Evolutionary conservation across 1,284 basidiomycete species (phyloP).

Genomic region (Thecaphora frezii): DNA sequence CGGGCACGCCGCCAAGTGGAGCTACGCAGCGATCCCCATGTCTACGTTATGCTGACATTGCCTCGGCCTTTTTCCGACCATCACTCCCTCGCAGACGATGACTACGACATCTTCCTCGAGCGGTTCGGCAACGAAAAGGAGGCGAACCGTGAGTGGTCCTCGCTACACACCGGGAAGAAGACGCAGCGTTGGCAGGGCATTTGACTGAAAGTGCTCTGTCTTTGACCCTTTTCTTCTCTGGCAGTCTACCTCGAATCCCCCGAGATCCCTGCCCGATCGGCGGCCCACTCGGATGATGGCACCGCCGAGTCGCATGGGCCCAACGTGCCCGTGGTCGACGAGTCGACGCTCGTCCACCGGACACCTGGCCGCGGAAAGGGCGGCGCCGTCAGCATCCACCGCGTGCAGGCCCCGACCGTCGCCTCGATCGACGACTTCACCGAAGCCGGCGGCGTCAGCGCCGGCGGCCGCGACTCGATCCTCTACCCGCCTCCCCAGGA

Average conservation of each 20-base stretch:
- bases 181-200: too few species aligned
- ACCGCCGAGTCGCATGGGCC: conserved; percentile 30
- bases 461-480: conserved; percentile 56
- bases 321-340: conserved; percentile 54
- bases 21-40: too few species aligned
- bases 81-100: too few species aligned
- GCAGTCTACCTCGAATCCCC: conserved; percentile 53
- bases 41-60: too few species aligned
- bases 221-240: not conserved
- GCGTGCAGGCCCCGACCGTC: conserved; percentile 45
- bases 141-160: conserved; percentile 47
- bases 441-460: conserved; percentile 53
- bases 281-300: conserved; percentile 18
- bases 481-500: conserved; percentile 56
- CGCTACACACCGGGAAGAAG: too few species aligned
- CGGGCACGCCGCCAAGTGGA: too few species aligned
- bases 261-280: conserved; percentile 40
- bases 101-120: conserved; percentile 57
- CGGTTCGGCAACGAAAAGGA: conserved; percentile 48
- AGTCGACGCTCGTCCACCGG: conserved; percentile 53
- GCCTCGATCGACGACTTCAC: conserved; percentile 52
- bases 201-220: not conserved
- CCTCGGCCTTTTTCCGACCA: too few species aligned
- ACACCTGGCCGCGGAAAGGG: conserved; percentile 55
- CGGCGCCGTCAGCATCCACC: conserved; percentile 54